These are phyloP conservation scores for Neofusicoccum ribis DNA, from an alignment of 2,329 filamentous ascomycete genomes.

Conservation along the genomic window DNA sequence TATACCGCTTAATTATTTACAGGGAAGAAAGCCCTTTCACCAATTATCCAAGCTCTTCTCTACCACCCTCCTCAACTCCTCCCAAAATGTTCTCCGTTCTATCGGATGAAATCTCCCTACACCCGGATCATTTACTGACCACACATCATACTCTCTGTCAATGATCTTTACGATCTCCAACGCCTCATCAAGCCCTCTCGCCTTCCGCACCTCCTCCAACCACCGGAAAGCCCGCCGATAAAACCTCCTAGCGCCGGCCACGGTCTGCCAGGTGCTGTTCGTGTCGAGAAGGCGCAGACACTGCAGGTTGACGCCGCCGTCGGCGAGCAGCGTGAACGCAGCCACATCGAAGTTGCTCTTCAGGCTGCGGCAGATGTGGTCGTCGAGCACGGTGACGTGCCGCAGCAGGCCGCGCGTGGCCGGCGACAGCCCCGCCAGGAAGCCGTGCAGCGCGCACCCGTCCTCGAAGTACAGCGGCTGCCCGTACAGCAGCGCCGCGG, in stretches of 20 bases:
- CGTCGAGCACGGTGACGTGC: constrained; percentile 26
- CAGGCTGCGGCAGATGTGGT: constrained; percentile 27
- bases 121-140: neutral
- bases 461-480: constrained; percentile 33
- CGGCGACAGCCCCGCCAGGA: constrained; percentile 34
- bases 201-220: constrained; percentile 35
- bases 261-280: neutral
- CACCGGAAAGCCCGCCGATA: constrained; percentile 40
- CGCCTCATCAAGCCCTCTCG: constrained; percentile 23
- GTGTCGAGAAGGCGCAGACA: constrained; percentile 22
- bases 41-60: neutral
- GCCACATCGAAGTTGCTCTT: constrained; percentile 36
- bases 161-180: neutral
- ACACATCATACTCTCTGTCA: neutral
- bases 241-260: constrained; percentile 26
- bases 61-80: constrained; percentile 26
- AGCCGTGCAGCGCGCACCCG: constrained; percentile 31
- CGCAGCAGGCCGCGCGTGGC: constrained; percentile 28
- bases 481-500: constrained; percentile 29
- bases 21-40: too few relatives aligned
- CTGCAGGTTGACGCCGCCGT: constrained; percentile 31
- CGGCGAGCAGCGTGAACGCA: constrained; percentile 32
- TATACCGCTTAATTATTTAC: too few relatives aligned
- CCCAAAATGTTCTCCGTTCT: constrained; percentile 22
- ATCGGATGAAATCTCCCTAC: neutral